Base-by-base conservation (phyloP, 1,284 basidiomycete genomes). In the Tilletia walkeri region DNA sequence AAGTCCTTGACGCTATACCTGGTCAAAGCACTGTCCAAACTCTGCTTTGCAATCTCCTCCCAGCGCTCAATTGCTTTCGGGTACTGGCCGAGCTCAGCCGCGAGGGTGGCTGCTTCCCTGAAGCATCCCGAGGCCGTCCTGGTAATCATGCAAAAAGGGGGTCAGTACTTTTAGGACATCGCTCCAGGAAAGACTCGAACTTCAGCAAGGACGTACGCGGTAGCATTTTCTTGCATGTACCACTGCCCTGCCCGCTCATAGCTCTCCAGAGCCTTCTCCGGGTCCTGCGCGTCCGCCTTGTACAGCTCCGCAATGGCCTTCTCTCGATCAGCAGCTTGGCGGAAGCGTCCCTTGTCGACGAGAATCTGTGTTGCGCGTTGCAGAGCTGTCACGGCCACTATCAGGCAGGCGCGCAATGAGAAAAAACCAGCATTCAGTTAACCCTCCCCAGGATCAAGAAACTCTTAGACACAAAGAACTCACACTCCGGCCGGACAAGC, bases 1-100 rank as follows among this genome's bases (percentile, higher is more conserved):
- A 96, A 97, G 81, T 99, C 95, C 86, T 98, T 99, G 78, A 98
- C 95, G 75, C 92, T 94, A 86, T 97, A 99, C 85, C 94, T 94
- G n/a, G 96, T 99, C 78, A 99, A 86, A 20, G 91, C 87, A 67
- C 91, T 94, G 2, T 87, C 87, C 65, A 99, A 86, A 18, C 91
- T 93, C 84, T 92, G 90, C 74, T 91, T 88, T 1, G 95, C 96
- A 61, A 99, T 94, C 79, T 92, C 90, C 81, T 93, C 91, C 82
- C 96, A 97, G 73, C 90, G 90, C 74, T 90, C 88, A 79, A 98
- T 93, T 2, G 96, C 94, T 73, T 89, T 88, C 12, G 89, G 87
- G 84, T 90, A 98, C 77, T 97, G 88, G 73, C 90, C 91, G 14
- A 99, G 85, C 72, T 95, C 92, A 16, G 93, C 95, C 72, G 94